phyloP scores from a whole-genome alignment of 1,284 basidiomycete genomes.

The Bjerkandera adusta region DNA sequence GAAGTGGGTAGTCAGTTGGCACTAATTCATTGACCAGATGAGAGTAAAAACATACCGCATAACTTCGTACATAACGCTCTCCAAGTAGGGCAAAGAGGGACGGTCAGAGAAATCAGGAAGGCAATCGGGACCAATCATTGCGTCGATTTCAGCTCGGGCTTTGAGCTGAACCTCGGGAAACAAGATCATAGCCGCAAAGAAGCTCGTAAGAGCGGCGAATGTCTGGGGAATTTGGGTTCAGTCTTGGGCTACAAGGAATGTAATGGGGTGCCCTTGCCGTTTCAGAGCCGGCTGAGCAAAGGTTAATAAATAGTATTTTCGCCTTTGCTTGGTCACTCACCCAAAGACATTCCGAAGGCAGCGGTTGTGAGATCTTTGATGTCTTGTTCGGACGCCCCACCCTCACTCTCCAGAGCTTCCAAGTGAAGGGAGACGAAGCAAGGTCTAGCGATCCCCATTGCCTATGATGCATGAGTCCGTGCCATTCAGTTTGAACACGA shows the following conservation, averaged over 20 bases:
- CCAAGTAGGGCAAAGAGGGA: constrained; percentile 3
- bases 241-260: not conserved
- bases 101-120: constrained; percentile 6
- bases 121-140: constrained; percentile 4
- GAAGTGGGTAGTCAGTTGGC: not conserved
- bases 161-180: not conserved
- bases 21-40: no score
- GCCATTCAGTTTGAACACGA: not conserved
- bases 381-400: constrained; percentile 3
- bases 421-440: constrained; percentile 1
- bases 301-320: no score
- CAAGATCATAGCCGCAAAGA: not conserved
- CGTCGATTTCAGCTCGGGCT: constrained; percentile 6
- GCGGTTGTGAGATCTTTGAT: constrained; percentile 1
- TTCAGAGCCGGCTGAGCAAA: constrained; percentile 5
- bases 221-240: not conserved
- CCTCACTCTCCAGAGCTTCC: not conserved
- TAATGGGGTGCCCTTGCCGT: not conserved
- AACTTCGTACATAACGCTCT: constrained; percentile 3
- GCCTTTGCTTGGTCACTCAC: no score
- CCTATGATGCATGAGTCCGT: not conserved
- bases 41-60: no score
- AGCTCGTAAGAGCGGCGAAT: not conserved
- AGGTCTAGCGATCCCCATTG: not conserved
- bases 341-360: no score